Percentiles rank a stretch among this genome's conserved stretches.
Evolutionary conservation across 257 asterid genomes (phyloP).

Genomic region (Fraxinus anomala): DNA sequence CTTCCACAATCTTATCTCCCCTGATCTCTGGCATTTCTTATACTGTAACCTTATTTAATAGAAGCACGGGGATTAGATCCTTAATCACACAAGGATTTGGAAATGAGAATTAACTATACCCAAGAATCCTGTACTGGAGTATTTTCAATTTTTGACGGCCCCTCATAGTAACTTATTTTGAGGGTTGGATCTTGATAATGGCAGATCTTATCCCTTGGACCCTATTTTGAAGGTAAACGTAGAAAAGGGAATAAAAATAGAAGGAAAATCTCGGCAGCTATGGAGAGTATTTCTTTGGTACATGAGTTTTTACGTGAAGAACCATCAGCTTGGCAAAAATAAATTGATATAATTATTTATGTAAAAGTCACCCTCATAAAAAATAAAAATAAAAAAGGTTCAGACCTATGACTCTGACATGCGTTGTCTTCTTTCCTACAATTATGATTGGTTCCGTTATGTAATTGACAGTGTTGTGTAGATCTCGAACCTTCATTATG

Average conservation of each 20-base stretch:
- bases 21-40: background rate
- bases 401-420: background rate
- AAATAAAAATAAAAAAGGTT: background rate
- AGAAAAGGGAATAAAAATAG: background rate
- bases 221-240: background rate
- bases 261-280: background rate
- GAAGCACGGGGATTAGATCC: background rate
- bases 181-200: background rate
- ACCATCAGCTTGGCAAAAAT: background rate
- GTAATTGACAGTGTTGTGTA: background rate
- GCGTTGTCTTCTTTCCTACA: background rate
- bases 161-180: background rate
- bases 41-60: background rate
- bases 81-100: background rate
- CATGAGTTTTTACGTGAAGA: background rate
- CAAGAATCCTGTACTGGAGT: background rate
- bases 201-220: background rate
- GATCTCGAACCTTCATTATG: background rate
- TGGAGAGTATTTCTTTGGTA: background rate
- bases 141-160: background rate
- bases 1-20: background rate
- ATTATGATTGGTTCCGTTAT: background rate
- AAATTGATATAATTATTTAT: background rate
- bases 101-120: background rate
- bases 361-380: background rate